Evolutionary conservation across 768 basidiomycete genomes (phyloP), one percentile per base, ranked within the genome.

Genomic region (Kwoniella shandongensis): DNA sequence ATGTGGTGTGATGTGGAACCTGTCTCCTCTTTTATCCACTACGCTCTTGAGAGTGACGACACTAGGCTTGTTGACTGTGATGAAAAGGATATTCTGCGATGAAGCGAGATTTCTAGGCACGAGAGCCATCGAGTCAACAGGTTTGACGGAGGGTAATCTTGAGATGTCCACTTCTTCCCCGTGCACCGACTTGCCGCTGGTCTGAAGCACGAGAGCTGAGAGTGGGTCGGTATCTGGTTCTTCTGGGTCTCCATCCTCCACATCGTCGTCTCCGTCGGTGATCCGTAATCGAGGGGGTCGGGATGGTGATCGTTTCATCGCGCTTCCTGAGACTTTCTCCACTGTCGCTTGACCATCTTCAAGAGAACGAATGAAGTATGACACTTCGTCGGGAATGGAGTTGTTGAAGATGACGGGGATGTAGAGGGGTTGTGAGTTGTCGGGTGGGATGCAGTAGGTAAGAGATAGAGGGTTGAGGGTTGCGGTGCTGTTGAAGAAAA

Each of bases 391-490:
- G 3, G 89, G 82, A n/a, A 81, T 81, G 8, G 93, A 91, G 76
- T 94, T 93, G 79, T 97, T 96, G 74, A 96, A 82, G 42, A 93
- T 81, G 30, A 96, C 78, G 0, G 93, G 93, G 44, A 96, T 79
- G 51, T 90, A 82, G 27, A 88, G 83, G 41, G 79, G 79, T 50
- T 63, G 51, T 18, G 39, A 22, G 5, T 81, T 79, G 42, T 81
- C 78, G 10, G 80, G 74, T 1, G 86, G 79, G 18, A 93, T 80
- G 67, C 91, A 94, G 73, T 86, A 92, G 2, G 84, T 84, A 49
- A 84, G 80, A 13, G 78, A 80, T 57, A 86, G 80, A 11, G 89
- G 90, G 66, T 94, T 93, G 41, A 98, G 80, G 20, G 87, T 86
- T 3, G 92, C 93, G 2, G 92, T 96, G 73, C 91, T 80, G 50